Base-by-base conservation (phyloP, 2,329 filamentous ascomycete species). In the Aspergillus arachidicola region DNA sequence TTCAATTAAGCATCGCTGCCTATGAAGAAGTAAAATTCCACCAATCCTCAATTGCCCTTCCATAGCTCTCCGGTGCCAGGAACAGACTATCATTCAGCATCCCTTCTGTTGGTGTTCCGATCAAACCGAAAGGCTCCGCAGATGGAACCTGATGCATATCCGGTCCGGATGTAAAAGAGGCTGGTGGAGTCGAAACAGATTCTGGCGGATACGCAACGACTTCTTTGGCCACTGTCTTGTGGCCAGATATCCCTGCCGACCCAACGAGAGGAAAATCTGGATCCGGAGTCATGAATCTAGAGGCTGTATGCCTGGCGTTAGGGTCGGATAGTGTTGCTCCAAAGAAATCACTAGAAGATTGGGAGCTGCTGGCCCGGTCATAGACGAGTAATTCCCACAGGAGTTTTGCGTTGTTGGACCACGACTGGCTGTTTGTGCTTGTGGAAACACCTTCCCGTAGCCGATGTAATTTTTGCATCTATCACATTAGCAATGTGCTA, bases 301-400 rank as follows among this genome's bases (percentile, higher is more conserved):
- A 46, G n/a, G 21, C 9, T 6, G n/a, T 23, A 23, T 46, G n/a
- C 21, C 23, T 23, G n/a, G 43, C 43, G 7, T 23, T 46, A 23
- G 43, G 43, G 21, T 46, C 43, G 4, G 43, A 46, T 23, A 46
- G 12, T 6, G 43, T 46, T 21, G 68, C 59, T 6, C 69, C 63
- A 34, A 72, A 67, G 53, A 71, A 21, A 54, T 62, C 62, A 21
- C 10, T 46, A 57, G n/a, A 57, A 59, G 55, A 57, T 65, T 59
- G 57, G n/a, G 61, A 62, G 34, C 72, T 71, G 23, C 73, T 76
- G 0, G 77, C 76, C 34, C 71, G 72, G 26, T 77, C 73, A 64
- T 78, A 80, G 16, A 78, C 70, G 6, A 80, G 66, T 6, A 80
- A 70, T 34, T 78, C 72, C 75, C 76, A 77, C 1, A 80, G 68